Percentiles rank a stretch among this genome's conserved stretches.
phyloP scores from a whole-genome alignment of 139 green algal species.

The Yamagishiella unicocca region DNA sequence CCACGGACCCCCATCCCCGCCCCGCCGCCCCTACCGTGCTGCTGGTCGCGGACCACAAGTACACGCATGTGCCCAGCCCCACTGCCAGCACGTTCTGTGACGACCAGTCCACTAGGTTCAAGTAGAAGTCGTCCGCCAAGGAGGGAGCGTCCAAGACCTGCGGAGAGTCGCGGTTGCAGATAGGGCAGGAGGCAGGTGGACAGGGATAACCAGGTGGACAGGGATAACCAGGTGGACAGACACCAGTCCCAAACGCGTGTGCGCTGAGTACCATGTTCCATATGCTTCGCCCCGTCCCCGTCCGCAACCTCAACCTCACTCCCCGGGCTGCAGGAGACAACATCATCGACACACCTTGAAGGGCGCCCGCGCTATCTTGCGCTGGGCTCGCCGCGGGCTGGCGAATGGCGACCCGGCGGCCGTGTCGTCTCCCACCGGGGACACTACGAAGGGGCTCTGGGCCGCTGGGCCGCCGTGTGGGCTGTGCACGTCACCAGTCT shows the following conservation, averaged over 20 bases:
- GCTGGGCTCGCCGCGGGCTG: constrained; percentile 65
- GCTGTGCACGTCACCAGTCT: constrained; percentile 75
- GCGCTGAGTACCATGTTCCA: too few relatives aligned
- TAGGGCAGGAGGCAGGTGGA: too few relatives aligned
- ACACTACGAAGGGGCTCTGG: constrained; percentile 80
- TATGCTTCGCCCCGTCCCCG: too few relatives aligned
- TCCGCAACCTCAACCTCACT: too few relatives aligned
- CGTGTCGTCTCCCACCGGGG: constrained; percentile 68
- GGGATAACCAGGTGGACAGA: too few relatives aligned
- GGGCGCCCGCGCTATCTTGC: constrained; percentile 92
- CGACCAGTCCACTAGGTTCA: constrained; percentile 99
- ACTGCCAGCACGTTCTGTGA: constrained; percentile 94
- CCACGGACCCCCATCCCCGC: too few relatives aligned
- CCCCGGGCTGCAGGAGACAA: too few relatives aligned
- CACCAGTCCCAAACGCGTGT: too few relatives aligned
- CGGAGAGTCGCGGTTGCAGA: background rate
- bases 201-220: too few relatives aligned
- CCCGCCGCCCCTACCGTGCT: constrained; percentile 77
- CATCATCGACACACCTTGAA: constrained; percentile 93
- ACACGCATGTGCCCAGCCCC: constrained; percentile 92
- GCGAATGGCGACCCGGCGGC: constrained; percentile 41
- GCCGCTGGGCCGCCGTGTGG: constrained; percentile 67
- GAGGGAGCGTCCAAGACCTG: constrained; percentile 80
- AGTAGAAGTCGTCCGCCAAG: constrained; percentile 97
- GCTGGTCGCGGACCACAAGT: constrained; percentile 96